These are phyloP conservation scores for Tausonia pullulans DNA, from an alignment of 1,284 basidiomycete species.

Conservation along the genomic window DNA sequence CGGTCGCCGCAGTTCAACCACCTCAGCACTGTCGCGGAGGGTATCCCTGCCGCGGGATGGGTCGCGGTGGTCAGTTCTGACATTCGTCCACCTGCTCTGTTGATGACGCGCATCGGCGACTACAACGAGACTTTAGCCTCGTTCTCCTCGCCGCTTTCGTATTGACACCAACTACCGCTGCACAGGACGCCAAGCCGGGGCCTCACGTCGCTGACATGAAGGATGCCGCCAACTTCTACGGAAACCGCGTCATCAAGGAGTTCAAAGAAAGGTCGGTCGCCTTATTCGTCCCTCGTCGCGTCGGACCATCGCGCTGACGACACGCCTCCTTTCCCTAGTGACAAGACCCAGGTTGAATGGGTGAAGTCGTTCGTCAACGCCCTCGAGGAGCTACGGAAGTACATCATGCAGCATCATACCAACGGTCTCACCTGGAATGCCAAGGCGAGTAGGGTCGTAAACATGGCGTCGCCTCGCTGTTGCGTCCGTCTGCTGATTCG, in stretches of 20 bases:
- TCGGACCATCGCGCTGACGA: background rate
- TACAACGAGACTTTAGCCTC: background rate
- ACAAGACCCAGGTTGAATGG: conserved; percentile 85
- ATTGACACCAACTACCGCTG: background rate
- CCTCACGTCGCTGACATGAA: conserved; percentile 75
- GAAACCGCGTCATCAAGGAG: conserved; percentile 83
- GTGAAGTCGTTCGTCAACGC: conserved; percentile 59
- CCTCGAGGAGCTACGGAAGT: conserved; percentile 68
- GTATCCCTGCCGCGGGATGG: conserved; percentile 82
- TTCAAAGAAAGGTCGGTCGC: conserved; percentile 71
- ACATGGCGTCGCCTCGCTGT: background rate
- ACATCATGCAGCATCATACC: conserved; percentile 76
- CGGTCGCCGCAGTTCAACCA: conserved; percentile 61
- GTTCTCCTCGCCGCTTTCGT: background rate
- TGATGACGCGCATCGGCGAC: background rate
- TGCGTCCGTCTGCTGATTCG: background rate
- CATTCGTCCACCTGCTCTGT: background rate
- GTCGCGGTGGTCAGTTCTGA: conserved; percentile 52
- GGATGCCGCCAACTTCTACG: conserved; percentile 81
- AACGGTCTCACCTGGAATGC: conserved; percentile 86
- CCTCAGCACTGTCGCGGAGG: conserved; percentile 69
- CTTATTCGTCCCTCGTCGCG: background rate
- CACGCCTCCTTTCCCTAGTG: conserved; percentile 41
- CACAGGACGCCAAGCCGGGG: conserved; percentile 67
- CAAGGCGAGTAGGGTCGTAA: conserved; percentile 43